These are phyloP conservation scores for Takashimella koratensis DNA, from an alignment of 1,284 basidiomycete species.

Conservation along the genomic window DNA sequence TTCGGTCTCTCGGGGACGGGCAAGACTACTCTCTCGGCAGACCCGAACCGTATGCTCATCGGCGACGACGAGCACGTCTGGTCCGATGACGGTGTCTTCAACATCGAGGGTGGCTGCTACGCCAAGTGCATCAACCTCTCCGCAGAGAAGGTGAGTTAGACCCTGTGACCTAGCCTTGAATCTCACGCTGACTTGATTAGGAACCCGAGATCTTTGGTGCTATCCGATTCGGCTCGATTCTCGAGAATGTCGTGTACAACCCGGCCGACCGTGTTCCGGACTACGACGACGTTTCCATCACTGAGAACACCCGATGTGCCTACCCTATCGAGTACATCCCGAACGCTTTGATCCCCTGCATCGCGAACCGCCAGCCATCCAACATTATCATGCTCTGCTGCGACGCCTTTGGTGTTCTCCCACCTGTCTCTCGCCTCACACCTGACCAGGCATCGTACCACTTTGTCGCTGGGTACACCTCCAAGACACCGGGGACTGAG, in stretches of 20 bases:
- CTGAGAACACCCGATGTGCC: slow-evolving; percentile 98
- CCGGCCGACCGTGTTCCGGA: slow-evolving; percentile 80
- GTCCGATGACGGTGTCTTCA: slow-evolving; percentile 97
- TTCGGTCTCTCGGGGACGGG: slow-evolving; percentile 98
- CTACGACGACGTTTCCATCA: slow-evolving; percentile 95
- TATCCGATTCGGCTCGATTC: slow-evolving; percentile 91
- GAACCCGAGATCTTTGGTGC: slow-evolving; percentile 98
- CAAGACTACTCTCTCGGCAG: slow-evolving; percentile 95
- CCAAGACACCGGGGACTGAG: slow-evolving; percentile 84
- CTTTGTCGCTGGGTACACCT: slow-evolving; percentile 95
- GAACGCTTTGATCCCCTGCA: slow-evolving; percentile 89
- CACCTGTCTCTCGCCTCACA: slow-evolving; percentile 88
- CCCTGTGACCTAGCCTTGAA: neutral
- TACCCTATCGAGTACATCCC: slow-evolving; percentile 97
- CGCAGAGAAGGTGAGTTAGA: slow-evolving; percentile 62
- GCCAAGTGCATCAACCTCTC: slow-evolving; percentile 98
- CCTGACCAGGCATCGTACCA: slow-evolving; percentile 96
- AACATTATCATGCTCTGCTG: slow-evolving; percentile 98
- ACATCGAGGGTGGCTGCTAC: slow-evolving; percentile 99
- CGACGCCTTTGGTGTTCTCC: slow-evolving; percentile 97
- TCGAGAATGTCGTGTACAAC: slow-evolving; percentile 99
- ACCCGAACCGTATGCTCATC: slow-evolving; percentile 84
- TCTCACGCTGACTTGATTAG: slow-evolving; percentile 42
- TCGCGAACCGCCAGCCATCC: slow-evolving; percentile 72
- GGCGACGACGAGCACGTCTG: slow-evolving; percentile 98